These are phyloP conservation scores for Cadophora luteo-olivacea DNA, from an alignment of 2,329 filamentous ascomycete species.

Conservation along the genomic window DNA sequence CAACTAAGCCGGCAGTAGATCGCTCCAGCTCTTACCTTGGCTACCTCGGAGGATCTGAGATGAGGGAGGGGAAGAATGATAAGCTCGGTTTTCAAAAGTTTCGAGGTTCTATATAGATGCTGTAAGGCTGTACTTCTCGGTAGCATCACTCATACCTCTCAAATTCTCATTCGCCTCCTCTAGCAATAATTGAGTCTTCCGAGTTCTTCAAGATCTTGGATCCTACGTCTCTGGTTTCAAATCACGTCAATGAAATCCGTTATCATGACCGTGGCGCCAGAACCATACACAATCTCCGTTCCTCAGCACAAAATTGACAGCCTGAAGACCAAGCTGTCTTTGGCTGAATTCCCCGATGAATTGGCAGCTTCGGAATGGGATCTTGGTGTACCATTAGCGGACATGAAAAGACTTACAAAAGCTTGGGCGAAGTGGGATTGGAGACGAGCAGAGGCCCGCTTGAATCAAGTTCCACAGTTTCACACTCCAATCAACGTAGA, in stretches of 20 bases:
- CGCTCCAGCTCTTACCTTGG: not conserved
- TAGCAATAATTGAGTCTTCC: not conserved
- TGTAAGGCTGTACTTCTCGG: too few species aligned
- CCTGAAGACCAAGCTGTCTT: conserved; percentile 61
- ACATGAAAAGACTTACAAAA: conserved; percentile 63
- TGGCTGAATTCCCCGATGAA: conserved; percentile 63
- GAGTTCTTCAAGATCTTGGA: not conserved
- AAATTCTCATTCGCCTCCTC: not conserved
- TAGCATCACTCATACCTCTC: too few species aligned
- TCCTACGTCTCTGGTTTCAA: not conserved
- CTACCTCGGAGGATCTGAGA: not conserved
- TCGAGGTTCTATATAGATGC: too few species aligned
- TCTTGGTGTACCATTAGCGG: conserved; percentile 64
- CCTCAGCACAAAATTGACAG: conserved; percentile 57
- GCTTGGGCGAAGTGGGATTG: conserved; percentile 69
- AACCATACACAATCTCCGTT: conserved; percentile 56
- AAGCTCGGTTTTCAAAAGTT: too few species aligned
- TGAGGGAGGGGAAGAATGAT: not conserved
- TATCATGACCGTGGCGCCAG: conserved; percentile 33
- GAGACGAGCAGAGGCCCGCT: conserved; percentile 61
- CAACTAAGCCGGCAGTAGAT: not conserved
- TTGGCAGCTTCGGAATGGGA: conserved; percentile 58
- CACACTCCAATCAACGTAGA: conserved; percentile 58
- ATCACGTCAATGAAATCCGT: not conserved
- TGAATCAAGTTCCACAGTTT: conserved; percentile 67